Conservation (phyloP, 768 basidiomycete genomes). For the Dioszegia hungarica region DNA sequence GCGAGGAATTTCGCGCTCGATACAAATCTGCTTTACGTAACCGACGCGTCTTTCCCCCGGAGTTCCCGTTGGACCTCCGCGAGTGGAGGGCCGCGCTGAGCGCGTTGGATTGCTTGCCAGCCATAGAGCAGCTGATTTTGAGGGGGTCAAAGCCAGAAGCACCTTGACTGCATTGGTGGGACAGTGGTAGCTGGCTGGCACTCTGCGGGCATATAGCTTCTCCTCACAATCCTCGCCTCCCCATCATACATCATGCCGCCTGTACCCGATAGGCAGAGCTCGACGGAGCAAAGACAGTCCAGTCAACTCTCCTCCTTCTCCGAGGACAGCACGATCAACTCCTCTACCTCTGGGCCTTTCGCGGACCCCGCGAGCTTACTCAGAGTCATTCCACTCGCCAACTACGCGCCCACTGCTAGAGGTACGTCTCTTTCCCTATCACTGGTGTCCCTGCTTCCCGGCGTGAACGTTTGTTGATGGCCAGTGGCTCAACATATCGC, state of each 20-base stretch:
- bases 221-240: too few species aligned
- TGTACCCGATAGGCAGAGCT: background rate
- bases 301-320: slow-evolving; percentile 3
- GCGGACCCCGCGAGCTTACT: slow-evolving; percentile 21
- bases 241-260: background rate
- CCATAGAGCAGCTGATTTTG: too few species aligned
- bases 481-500: slow-evolving; percentile 34
- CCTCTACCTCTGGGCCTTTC: background rate
- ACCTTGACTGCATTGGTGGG: too few species aligned
- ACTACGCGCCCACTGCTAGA: slow-evolving; percentile 39
- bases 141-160: too few species aligned
- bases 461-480: too few species aligned
- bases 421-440: slow-evolving; percentile 22
- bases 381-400: slow-evolving; percentile 38
- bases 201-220: too few species aligned
- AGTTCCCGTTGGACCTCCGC: too few species aligned
- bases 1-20: background rate
- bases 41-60: background rate
- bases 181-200: too few species aligned
- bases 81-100: too few species aligned
- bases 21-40: background rate
- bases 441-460: background rate
- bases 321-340: background rate
- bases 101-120: too few species aligned
- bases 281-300: background rate